A percentile compares a stretch with the other conserved stretches of the same genome.
These are phyloP conservation scores for Lentinula sp. DNA, from an alignment of 768 basidiomycete genomes.

Conservation along the genomic window DNA sequence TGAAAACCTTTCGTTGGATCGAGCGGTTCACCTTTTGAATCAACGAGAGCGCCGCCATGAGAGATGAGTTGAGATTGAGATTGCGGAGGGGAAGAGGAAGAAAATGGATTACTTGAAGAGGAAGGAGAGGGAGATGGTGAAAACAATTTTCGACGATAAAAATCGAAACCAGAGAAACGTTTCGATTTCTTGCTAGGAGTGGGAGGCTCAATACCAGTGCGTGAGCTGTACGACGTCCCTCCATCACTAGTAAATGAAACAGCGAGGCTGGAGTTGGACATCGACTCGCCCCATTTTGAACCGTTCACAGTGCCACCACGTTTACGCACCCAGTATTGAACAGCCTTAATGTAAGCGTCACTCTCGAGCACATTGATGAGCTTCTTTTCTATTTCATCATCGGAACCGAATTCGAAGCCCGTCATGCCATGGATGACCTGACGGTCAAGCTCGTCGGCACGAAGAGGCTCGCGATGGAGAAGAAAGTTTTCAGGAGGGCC, in stretches of 20 bases:
- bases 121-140: slow-evolving; percentile 40
- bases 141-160: slow-evolving; percentile 87
- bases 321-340: slow-evolving; percentile 69
- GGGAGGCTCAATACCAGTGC: slow-evolving; percentile 27
- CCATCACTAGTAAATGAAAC: slow-evolving; percentile 50
- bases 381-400: slow-evolving; percentile 77
- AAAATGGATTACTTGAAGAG: slow-evolving; percentile 33
- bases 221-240: slow-evolving; percentile 17
- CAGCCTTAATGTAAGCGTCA: slow-evolving; percentile 68
- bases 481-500: slow-evolving; percentile 81
- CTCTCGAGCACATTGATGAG: slow-evolving; percentile 70
- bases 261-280: slow-evolving; percentile 67
- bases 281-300: slow-evolving; percentile 46
- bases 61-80: slow-evolving; percentile 50
- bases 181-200: slow-evolving; percentile 57
- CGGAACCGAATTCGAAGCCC: slow-evolving; percentile 93
- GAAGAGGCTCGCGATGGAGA: slow-evolving; percentile 83
- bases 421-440: slow-evolving; percentile 87
- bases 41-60: slow-evolving; percentile 32
- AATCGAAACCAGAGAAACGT: slow-evolving; percentile 95
- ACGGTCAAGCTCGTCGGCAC: slow-evolving; percentile 81
- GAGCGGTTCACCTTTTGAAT: slow-evolving; percentile 42
- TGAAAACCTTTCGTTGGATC: slow-evolving; percentile 95
- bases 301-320: slow-evolving; percentile 29
- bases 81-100: slow-evolving; percentile 50